phyloP scores from a whole-genome alignment of 2,329 filamentous ascomycete species.

The Tolypocladium album region DNA sequence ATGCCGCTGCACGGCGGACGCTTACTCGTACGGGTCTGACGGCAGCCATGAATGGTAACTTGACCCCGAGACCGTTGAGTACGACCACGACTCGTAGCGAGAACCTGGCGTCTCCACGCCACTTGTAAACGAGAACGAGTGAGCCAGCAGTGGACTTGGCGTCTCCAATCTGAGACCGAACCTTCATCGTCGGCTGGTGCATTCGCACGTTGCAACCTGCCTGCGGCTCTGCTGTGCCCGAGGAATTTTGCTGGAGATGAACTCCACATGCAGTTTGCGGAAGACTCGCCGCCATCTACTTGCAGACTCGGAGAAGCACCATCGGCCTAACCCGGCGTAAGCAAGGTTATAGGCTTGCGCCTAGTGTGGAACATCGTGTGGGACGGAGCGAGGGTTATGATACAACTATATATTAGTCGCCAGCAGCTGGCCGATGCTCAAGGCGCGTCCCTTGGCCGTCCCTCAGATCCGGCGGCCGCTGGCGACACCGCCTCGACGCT shows the following conservation, averaged over 20 bases:
- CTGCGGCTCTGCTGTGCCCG: neutral
- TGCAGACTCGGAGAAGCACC: neutral
- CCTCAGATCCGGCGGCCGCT: neutral
- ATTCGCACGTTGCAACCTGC: neutral
- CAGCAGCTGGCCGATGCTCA: neutral
- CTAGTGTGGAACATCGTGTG: neutral
- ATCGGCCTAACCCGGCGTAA: neutral
- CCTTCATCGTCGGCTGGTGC: neutral
- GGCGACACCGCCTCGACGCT: neutral
- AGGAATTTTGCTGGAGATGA: neutral
- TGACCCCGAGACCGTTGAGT: neutral
- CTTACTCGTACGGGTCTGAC: neutral
- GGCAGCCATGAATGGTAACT: neutral
- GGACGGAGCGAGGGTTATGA: neutral
- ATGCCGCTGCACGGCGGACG: neutral
- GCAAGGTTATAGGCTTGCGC: neutral
- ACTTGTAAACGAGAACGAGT: neutral
- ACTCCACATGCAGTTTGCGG: neutral
- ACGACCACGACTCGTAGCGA: neutral
- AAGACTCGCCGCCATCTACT: neutral
- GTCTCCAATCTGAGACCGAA: too few species aligned
- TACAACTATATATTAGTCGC: neutral
- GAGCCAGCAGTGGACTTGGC: neutral
- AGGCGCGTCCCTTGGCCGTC: neutral
- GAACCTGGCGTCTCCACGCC: neutral